Evolutionary conservation across 495 filamentous ascomycete species (phyloP), one percentile per base, ranked within the genome.

Genomic region (Amphirosellinia nigrospora): DNA sequence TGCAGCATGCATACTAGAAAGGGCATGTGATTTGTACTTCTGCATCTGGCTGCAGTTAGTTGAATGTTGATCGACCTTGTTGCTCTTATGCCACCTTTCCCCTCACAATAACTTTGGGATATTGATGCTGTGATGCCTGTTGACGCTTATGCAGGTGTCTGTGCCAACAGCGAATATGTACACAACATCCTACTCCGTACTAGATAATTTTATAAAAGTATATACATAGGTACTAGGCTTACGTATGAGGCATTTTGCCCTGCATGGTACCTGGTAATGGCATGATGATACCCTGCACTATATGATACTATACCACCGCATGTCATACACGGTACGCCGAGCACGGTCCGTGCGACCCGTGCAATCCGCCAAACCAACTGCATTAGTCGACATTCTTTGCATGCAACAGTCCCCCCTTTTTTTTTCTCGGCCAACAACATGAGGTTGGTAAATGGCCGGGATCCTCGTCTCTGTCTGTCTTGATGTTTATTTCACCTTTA

Each of bases 311-410:
- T 21, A 19, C 5, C 23, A 48, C 45, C 13, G 45, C 45, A n/a
- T 48, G 9, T 48, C 45, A 48, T 46, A 48, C 3, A 36, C 34
- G 34, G 34, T 36, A 48, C 45, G n/a, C 45, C 45, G 45, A 10
- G 50, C 13, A 53, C 26, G 50, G 26, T 30, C 23, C 50, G 23
- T 23, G 21, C 10, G 8, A 23, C 21, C 46, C 46, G n/a, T 50
- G n/a, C 46, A 50, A 45, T 48, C 45, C 45, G 45, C 45, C n/a
- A 10, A 50, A 52, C 48, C 48, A 48, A 48, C 45, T 8, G n/a
- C 45, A 48, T n/a, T 23, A 26, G 9, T 26, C 3, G 21, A 28
- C 4, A 5, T 53, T 2, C 26, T 11, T 28, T 53, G 50, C 50
- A 53, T 53, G 5, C 10, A 53, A 53, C 50, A 53, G 50, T 53